Evolutionary conservation across 208 protist genomes (phyloP), one percentile per base, ranked within the genome.

Genomic region (Acanthamoeba sp.): DNA sequence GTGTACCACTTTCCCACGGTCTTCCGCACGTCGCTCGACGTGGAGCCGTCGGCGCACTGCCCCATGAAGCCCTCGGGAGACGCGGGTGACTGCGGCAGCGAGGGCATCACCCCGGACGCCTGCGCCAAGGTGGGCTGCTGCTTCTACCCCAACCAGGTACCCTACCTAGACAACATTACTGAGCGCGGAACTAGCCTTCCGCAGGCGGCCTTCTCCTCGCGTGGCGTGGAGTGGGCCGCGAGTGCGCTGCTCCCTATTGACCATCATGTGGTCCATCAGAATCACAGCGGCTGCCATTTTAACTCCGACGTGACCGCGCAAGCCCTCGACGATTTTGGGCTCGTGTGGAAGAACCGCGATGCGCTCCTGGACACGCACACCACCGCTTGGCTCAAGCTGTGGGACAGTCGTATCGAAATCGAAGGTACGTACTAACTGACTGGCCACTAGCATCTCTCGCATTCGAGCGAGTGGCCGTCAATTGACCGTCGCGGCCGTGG

Each of bases 1-100:
- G 57, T 92, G n/a, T 92, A 73, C 40, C 87, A 92, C 62, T 92
- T 92, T 40, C 55, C 87, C 62, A 92, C 87, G 5, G 57, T 92
- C 1, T 76, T 78, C 87, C 55, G 87, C 0, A 73, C 87, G n/a
- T 78, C 59, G 59, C 55, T 92, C 27, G 87, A 92, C 40, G 87
- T 92, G 3, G 57, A 38, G 57, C 50, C 85, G 18, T 16, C 40
- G n/a, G 5, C 38, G 6, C 6, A 9, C 12, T 92, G 55, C 9
- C 38, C 78, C 48, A n/a, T 62, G 18, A 6, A 9, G 62, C 55
- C 87, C 6, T 34, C 48, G 14, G 29, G 16, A 5, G 29, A 0
- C 32, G 34, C 16, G 27, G 57, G 20, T 16, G 87, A 92, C 87
- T 92, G 87, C 62, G 87, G 87, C 24, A 92, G 87, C 36, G 40